A percentile compares a stretch with the other conserved stretches of the same genome.
Evolutionary conservation across 805 yeast genomes (phyloP).

Genomic region (Candida arabinofermentans): DNA sequence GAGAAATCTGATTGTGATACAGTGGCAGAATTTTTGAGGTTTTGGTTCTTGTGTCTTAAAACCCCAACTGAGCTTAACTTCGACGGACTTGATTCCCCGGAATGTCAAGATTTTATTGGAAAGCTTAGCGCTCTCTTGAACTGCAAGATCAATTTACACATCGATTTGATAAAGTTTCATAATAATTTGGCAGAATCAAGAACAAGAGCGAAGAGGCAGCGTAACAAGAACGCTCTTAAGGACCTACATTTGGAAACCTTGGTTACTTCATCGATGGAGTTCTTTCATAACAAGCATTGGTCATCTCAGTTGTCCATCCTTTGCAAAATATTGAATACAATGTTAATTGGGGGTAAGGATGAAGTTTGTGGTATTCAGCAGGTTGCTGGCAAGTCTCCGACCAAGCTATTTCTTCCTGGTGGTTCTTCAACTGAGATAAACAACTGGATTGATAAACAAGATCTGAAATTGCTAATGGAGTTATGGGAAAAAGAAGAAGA

Average conservation of each 20-base stretch:
- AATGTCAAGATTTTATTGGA: slow-evolving; percentile 9
- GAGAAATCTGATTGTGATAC: slow-evolving; percentile 10
- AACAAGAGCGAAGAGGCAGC: not conserved
- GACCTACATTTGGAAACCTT: slow-evolving; percentile 17
- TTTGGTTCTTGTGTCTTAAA: slow-evolving; percentile 14
- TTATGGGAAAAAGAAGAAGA: slow-evolving; percentile 16
- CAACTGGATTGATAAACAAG: slow-evolving; percentile 8
- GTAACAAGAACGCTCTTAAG: not conserved
- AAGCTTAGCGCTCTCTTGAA: slow-evolving; percentile 6
- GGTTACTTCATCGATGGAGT: slow-evolving; percentile 15
- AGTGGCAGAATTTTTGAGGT: slow-evolving; percentile 12
- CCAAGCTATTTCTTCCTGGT: slow-evolving; percentile 11
- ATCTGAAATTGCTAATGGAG: slow-evolving; percentile 6
- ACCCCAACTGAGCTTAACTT: slow-evolving; percentile 14
- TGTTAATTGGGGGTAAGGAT: slow-evolving; percentile 7
- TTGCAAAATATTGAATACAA: slow-evolving; percentile 15
- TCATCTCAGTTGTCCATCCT: slow-evolving; percentile 15
- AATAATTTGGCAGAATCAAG: not conserved
- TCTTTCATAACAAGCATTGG: slow-evolving; percentile 15
- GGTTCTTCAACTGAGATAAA: slow-evolving; percentile 7
- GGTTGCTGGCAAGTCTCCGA: slow-evolving; percentile 7
- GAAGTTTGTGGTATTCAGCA: slow-evolving; percentile 5
- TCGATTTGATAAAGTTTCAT: slow-evolving; percentile 12
- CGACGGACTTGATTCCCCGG: slow-evolving; percentile 16
- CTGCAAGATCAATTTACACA: slow-evolving; percentile 7